Base-by-base conservation (phyloP, 108 stramenopile genomes). In the Stephanodiscus triporus region DNA sequence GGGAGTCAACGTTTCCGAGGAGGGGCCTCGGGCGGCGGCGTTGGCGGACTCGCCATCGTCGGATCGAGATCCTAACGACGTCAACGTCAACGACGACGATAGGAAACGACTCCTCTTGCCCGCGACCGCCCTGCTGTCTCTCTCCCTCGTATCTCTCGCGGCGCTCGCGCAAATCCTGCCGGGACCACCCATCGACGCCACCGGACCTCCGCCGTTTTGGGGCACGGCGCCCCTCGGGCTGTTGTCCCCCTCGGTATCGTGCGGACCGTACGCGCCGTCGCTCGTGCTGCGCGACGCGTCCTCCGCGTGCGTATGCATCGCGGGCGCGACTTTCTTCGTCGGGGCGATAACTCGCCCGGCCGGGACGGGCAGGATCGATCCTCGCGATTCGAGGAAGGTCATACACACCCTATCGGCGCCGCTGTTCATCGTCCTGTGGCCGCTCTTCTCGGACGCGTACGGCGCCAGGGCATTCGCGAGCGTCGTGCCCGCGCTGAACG, bases 351-450 rank as follows among this genome's bases (percentile, higher is more conserved):
- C 87, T 0, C 72, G 40, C 17, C 77, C 85, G 6, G 82, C 76
- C 55, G 77, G 65, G 69, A 23, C 45, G 0, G 85, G 68, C 0
- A 76, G 34, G 20, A 66, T 91, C 27, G 62, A 85, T 16, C 61
- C 90, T 6, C 78, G 85, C 9, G 85, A 88, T 72, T 76, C 88
- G 6, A 66, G 93, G 58, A 94, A 94, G 77, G 56, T 91, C 24
- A 87, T 89, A 7, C 93, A 94, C 51, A 91, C 85, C 1, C 77
- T 90, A 4, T 79, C 88, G 36, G 93, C 88, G 10, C 90, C 93
- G 11, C 59, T 91, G 0, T 94, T 90, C 58, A 73, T 92, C 2
- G 17, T 88, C 4, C 73, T 86, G 16, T 94, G 86, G 88, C 91
- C 91, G 14, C 59, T 90, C n/a, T 94, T 91, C 72, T 90, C 90